Evolutionary conservation across 202 grass and related monocot genomes (phyloP).

Genomic region (Brachypodium distachyon): DNA sequence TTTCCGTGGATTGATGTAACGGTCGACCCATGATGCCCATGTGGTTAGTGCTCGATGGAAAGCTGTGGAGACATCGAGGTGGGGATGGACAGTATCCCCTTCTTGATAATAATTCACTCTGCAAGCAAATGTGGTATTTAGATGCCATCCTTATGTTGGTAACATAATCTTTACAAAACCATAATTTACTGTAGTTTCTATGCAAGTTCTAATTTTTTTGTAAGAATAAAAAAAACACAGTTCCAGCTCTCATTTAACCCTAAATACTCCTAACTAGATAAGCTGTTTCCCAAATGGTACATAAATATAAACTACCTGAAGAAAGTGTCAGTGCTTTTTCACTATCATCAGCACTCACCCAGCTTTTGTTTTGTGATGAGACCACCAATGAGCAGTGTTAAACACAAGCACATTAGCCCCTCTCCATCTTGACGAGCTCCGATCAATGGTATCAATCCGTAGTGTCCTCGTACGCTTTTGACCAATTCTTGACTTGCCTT

Average conservation of each 20-base stretch:
- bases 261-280: neutral
- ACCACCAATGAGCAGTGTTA: conserved; percentile 98
- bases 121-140: conserved; percentile 11
- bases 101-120: conserved; percentile 95
- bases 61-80: conserved; percentile 52
- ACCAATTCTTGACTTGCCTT: conserved; percentile 65
- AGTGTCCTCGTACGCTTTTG: conserved; percentile 55
- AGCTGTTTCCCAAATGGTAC: neutral
- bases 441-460: conserved; percentile 64
- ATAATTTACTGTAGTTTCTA: neutral
- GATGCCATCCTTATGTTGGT: conserved; percentile 13
- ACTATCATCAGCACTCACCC: conserved; percentile 41
- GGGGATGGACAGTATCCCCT: conserved; percentile 50
- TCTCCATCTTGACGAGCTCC: conserved; percentile 70
- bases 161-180: neutral
- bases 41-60: conserved; percentile 65
- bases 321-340: neutral
- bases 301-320: neutral
- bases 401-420: conserved; percentile 79
- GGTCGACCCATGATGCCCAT: conserved; percentile 80
- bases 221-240: neutral
- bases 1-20: conserved; percentile 37
- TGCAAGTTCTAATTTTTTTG: neutral
- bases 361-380: conserved; percentile 91
- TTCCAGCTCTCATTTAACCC: neutral